Percentiles rank a stretch among this genome's conserved stretches.
phyloP scores from a whole-genome alignment of 2,329 filamentous ascomycete species.

The Scedosporium dehoogii region DNA sequence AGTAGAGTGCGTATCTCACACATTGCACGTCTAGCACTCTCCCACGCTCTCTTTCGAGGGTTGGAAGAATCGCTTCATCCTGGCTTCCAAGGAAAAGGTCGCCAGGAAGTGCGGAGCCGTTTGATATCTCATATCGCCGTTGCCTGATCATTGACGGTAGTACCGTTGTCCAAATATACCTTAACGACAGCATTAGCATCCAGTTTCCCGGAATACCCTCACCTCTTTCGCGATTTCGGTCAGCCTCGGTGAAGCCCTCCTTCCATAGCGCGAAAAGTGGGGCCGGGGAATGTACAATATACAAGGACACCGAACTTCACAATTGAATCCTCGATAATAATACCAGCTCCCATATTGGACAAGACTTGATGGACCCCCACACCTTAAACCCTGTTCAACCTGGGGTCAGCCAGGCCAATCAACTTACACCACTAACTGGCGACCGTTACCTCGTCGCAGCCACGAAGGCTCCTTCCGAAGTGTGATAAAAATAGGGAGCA shows the following conservation, averaged over 20 bases:
- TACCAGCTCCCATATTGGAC: neutral
- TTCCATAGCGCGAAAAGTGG: neutral
- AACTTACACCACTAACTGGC: neutral
- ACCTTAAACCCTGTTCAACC: neutral
- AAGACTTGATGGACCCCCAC: neutral
- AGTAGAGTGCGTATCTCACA: neutral
- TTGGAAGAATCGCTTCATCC: too few relatives aligned
- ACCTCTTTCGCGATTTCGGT: neutral
- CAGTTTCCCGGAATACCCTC: neutral
- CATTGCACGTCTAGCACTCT: too few relatives aligned
- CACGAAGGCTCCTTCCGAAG: neutral
- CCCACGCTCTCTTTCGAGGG: too few relatives aligned
- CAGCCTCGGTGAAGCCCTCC: neutral
- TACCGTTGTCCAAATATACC: too few relatives aligned
- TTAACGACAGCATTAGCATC: neutral
- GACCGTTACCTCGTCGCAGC: neutral
- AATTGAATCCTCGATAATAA: too few relatives aligned
- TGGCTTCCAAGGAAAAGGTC: too few relatives aligned
- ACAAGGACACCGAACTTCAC: neutral
- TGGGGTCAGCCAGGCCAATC: neutral
- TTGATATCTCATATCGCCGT: too few relatives aligned
- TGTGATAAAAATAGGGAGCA: neutral
- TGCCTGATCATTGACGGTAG: too few relatives aligned
- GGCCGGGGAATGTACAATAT: neutral
- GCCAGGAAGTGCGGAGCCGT: too few relatives aligned